A percentile compares a stretch with the other conserved stretches of the same genome.
Evolutionary conservation across 805 yeast species (phyloP).

Genomic region (Candida loeiensis): DNA sequence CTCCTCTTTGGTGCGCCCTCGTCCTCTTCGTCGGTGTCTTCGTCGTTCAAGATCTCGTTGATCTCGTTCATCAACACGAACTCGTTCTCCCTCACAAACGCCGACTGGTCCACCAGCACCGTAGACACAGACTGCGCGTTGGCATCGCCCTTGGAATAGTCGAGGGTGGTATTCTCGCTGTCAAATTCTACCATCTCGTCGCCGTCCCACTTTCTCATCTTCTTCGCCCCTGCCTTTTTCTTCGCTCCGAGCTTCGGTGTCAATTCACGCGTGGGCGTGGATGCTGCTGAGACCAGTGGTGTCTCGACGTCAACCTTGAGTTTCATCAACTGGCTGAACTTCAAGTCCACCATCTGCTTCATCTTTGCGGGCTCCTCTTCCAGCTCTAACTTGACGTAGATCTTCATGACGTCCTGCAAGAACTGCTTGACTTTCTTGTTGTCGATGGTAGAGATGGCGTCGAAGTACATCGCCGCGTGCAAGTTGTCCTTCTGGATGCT

Average conservation of each 20-base stretch:
- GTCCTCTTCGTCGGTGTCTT: conserved; percentile 28
- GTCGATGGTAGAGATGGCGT: conserved; percentile 37
- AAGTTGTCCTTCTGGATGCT: conserved; percentile 22
- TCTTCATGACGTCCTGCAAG: conserved; percentile 31
- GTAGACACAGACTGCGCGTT: conserved; percentile 5
- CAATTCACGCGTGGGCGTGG: conserved; percentile 1
- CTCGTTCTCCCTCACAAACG: conserved; percentile 36
- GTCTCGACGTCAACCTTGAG: conserved; percentile 14
- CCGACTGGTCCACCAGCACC: conserved; percentile 24
- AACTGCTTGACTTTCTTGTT: conserved; percentile 34
- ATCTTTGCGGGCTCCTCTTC: conserved; percentile 23
- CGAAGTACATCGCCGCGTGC: conserved; percentile 38
- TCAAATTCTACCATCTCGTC: conserved; percentile 33
- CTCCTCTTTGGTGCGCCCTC: conserved; percentile 11
- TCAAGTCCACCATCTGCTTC: conserved; percentile 34
- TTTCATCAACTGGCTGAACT: conserved; percentile 36
- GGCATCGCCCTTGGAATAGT: conserved; percentile 28
- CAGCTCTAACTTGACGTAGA: conserved; percentile 22
- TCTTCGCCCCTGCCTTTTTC: conserved; percentile 21
- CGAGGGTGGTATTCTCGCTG: conserved; percentile 21
- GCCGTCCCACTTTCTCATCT: conserved; percentile 44
- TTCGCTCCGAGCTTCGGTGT: conserved; percentile 1
- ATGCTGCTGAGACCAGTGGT: no score
- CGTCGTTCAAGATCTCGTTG: conserved; percentile 34
- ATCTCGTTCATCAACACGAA: conserved; percentile 40